Base-by-base conservation (phyloP, 768 basidiomycete species). In the Mycena capillaripes region DNA sequence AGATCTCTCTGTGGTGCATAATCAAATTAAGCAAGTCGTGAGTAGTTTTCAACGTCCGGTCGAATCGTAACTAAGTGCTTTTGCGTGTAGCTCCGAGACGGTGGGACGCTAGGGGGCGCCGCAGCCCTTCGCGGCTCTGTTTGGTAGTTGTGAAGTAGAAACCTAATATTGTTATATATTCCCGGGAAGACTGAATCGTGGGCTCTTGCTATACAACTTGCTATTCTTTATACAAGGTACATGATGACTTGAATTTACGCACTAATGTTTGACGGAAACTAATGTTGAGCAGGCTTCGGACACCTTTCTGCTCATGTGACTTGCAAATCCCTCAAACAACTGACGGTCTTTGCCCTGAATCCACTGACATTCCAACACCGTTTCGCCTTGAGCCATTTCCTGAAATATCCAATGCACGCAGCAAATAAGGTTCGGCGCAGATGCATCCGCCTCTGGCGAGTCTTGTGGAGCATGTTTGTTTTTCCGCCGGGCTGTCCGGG, bases 321-420 rank as follows among this genome's bases (percentile, higher is more conserved):
- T 89, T 25, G 85, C 86, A 72, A 95, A 92, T 46, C 91, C 89
- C 76, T 94, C 92, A 55, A 92, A 92, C 61, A 92, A 56, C 0
- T 72, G 73, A 50, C 91, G 78, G 32, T 94, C 90, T 30, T 69
- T 77, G 0, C 95, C 95, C 59, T 82, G 83, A 25, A 91, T 76
- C 94, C 95, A 95, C 38, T 88, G 84, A 71, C 89, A 90, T 62
- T 87, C 83, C 50, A 93, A 53, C 30, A 64, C 36, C 25, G 61
- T 27, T 23, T 46, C 65, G 17, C 12, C 48, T 42, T 59, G 23
- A 23, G 38, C 44, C 69, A 44, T 65, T 64, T 67, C 70, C 71
- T 48, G 66, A 77, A 14, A 48, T 61, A 46, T 30, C 71, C 61
- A 56, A 69, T 71, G 72, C 72, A 71, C 6, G 71, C 66, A 19